phyloP scores from a whole-genome alignment of 495 filamentous ascomycete genomes.

The Podospora anserina region DNA sequence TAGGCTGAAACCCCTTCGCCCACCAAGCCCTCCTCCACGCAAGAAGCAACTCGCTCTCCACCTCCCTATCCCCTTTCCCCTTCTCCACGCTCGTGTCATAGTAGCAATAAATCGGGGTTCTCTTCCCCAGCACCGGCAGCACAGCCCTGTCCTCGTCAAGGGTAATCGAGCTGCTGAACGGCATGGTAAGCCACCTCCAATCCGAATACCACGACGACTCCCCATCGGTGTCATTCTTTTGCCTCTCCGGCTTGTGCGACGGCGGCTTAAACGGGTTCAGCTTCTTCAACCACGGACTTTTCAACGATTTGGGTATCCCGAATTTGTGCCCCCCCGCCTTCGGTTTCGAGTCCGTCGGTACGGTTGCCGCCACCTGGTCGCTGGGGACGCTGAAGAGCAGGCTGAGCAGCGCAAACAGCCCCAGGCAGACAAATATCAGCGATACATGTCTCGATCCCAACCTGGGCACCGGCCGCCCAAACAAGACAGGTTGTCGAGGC shows the following conservation, averaged over 20 bases:
- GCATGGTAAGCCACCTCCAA: slow-evolving; percentile 77
- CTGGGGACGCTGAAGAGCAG: slow-evolving; percentile 47
- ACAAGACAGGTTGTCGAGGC: slow-evolving; percentile 49
- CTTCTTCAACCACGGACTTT: slow-evolving; percentile 41
- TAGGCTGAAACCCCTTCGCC: slow-evolving; percentile 84
- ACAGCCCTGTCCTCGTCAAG: slow-evolving; percentile 83
- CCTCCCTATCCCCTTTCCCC: slow-evolving; percentile 57
- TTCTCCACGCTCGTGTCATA: slow-evolving; percentile 69
- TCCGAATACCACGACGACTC: slow-evolving; percentile 82
- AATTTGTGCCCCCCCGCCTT: slow-evolving; percentile 40
- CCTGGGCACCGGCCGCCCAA: slow-evolving; percentile 44
- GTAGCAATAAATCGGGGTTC: slow-evolving; percentile 87
- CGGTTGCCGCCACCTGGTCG: slow-evolving; percentile 17
- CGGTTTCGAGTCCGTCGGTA: slow-evolving; percentile 33
- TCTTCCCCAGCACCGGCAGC: slow-evolving; percentile 69
- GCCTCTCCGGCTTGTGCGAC: slow-evolving; percentile 69
- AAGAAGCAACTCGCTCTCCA: slow-evolving; percentile 75
- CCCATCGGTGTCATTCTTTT: slow-evolving; percentile 73
- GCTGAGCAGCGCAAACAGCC: slow-evolving; percentile 44
- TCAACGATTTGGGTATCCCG: slow-evolving; percentile 44
- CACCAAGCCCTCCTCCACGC: slow-evolving; percentile 93
- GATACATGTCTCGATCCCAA: slow-evolving; percentile 45
- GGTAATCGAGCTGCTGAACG: slow-evolving; percentile 82
- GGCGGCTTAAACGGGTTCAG: slow-evolving; percentile 61
- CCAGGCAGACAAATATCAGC: slow-evolving; percentile 42